Conservation (phyloP, 768 basidiomycete genomes). For the Phlebiopsis gigantea region DNA sequence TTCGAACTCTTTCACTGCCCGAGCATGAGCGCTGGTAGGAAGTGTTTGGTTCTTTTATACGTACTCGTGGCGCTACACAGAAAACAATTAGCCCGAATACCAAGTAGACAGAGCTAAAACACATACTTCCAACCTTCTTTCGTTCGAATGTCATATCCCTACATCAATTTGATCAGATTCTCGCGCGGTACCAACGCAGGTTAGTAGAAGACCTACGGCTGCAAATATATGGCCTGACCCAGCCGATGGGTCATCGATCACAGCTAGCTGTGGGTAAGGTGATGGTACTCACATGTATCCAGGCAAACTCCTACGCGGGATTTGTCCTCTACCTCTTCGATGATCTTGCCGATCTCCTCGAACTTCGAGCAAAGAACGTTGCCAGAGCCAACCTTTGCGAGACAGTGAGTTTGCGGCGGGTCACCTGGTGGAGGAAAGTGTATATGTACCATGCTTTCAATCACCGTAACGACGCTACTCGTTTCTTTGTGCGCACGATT, state of each 20-base stretch:
- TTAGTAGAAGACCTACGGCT: constrained; percentile 40
- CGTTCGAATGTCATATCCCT: constrained; percentile 82
- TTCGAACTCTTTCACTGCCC: constrained; percentile 68
- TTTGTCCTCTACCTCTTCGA: constrained; percentile 67
- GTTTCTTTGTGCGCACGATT: constrained; percentile 71
- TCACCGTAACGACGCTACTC: constrained; percentile 49
- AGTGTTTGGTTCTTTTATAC: background rate
- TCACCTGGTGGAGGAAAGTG: background rate
- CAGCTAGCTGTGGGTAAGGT: background rate
- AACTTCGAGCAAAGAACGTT: constrained; percentile 76
- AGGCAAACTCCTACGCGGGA: constrained; percentile 74
- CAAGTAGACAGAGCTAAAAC: background rate
- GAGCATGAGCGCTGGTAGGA: background rate
- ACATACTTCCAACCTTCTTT: constrained; percentile 68
- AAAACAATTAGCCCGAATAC: background rate
- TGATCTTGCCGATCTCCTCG: constrained; percentile 62
- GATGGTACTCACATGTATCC: constrained; percentile 61
- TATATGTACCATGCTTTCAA: constrained; percentile 75
- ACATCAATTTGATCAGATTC: no score
- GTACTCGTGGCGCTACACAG: constrained; percentile 20
- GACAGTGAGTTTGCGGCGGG: background rate
- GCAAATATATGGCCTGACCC: constrained; percentile 68
- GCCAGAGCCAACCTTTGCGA: constrained; percentile 65
- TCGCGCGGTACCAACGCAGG: background rate
- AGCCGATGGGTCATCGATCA: background rate